These are phyloP conservation scores for Haplosporangium gracile DNA, from an alignment of 192 early-diverging fungal genomes.

Conservation along the genomic window DNA sequence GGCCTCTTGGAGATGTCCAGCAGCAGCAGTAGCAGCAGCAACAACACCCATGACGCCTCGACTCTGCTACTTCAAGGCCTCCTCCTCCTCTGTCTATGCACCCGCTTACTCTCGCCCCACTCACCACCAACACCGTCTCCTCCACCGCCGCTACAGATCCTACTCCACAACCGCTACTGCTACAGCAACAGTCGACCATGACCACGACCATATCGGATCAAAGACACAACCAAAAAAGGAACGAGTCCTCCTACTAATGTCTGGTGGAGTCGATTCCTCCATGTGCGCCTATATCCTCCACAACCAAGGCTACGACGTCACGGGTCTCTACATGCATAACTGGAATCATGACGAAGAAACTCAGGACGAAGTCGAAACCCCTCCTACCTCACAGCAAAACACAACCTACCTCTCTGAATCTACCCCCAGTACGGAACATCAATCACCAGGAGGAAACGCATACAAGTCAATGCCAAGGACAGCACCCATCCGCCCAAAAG, in stretches of 20 bases:
- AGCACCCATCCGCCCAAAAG: constrained; percentile 40
- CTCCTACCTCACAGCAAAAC: constrained; percentile 8
- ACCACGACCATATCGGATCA: neutral
- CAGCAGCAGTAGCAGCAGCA: neutral
- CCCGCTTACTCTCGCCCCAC: neutral
- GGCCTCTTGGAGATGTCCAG: neutral
- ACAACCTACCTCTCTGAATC: constrained; percentile 24
- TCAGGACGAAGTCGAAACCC: constrained; percentile 74
- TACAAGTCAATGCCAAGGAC: constrained; percentile 9
- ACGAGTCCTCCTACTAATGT: constrained; percentile 85
- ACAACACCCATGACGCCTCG: neutral
- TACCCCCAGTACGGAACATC: neutral
- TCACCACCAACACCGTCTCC: neutral
- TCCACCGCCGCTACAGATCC: neutral
- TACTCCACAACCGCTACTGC: neutral
- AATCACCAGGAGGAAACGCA: too few species aligned
- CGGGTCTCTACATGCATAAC: constrained; percentile 94
- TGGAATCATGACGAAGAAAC: constrained; percentile 80
- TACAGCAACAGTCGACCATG: too few species aligned
- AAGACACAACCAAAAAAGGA: neutral
- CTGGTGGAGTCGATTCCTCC: constrained; percentile 95
- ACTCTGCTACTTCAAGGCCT: neutral
- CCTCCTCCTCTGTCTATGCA: neutral
- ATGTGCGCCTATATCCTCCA: constrained; percentile 85
- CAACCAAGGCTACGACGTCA: constrained; percentile 72